Conservation (phyloP, 2,329 filamentous ascomycete genomes). For the Clonostachys sp. region DNA sequence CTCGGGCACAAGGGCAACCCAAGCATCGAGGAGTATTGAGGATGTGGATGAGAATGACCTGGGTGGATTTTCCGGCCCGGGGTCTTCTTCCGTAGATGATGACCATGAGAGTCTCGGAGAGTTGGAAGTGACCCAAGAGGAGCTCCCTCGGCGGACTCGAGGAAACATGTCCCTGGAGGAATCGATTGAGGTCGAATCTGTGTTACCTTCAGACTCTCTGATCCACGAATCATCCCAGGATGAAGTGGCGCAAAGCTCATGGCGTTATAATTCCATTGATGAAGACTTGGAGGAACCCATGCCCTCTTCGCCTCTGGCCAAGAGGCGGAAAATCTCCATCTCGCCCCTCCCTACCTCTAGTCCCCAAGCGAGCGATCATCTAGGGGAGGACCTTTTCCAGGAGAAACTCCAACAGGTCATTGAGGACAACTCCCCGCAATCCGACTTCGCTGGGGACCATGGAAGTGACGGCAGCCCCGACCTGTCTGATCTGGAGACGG, state of each 20-base stretch:
- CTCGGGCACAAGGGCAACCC: constrained; percentile 16
- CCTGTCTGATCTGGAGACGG: not conserved
- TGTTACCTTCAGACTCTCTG: too few relatives aligned
- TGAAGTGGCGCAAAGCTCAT: too few relatives aligned
- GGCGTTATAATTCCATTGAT: not conserved
- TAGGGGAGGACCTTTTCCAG: too few relatives aligned
- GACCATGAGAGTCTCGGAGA: not conserved
- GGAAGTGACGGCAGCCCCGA: too few relatives aligned
- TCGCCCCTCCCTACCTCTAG: not conserved
- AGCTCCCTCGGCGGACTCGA: not conserved
- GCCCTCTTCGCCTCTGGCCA: not conserved
- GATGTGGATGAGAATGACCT: constrained; percentile 16
- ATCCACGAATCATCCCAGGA: too few relatives aligned
- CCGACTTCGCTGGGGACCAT: too few relatives aligned
- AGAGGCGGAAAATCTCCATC: not conserved
- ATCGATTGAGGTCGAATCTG: constrained; percentile 7
- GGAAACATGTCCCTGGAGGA: not conserved
- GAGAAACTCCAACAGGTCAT: too few relatives aligned
- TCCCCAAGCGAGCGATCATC: too few relatives aligned
- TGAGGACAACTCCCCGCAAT: too few relatives aligned
- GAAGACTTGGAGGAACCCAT: not conserved
- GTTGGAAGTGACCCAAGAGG: constrained; percentile 1
- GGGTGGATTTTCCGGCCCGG: not conserved
- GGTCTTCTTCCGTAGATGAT: not conserved
- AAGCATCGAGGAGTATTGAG: constrained; percentile 17